Conservation (phyloP, 495 filamentous ascomycete species). For the Eremomyces bilateralis region DNA sequence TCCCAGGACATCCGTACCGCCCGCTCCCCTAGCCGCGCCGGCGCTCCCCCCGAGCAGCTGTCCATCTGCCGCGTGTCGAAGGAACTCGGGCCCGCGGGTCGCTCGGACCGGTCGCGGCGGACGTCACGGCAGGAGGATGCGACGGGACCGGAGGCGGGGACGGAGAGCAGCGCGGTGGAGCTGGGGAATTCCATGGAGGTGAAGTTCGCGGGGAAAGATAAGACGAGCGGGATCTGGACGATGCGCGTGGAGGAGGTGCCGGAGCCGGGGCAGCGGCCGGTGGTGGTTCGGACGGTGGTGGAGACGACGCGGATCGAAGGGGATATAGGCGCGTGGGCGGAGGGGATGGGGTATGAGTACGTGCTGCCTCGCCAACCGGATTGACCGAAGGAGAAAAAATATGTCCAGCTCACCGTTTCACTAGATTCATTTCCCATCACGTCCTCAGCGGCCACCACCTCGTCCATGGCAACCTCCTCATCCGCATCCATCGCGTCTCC, state of each 20-base stretch:
- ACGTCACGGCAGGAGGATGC: not conserved
- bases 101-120: not conserved
- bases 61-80: too few species aligned
- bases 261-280: conserved; percentile 20
- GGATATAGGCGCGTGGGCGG: conserved; percentile 22
- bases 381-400: conserved; percentile 4
- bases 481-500: conserved; percentile 20
- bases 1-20: conserved; percentile 12
- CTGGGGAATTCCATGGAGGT: too few species aligned
- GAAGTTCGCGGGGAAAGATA: not conserved
- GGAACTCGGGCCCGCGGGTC: too few species aligned
- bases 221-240: conserved; percentile 12
- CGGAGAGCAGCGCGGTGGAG: not conserved
- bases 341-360: conserved; percentile 22
- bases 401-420: too few species aligned
- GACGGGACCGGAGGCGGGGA: not conserved
- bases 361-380: conserved; percentile 4
- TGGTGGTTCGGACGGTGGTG: conserved; percentile 15
- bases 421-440: conserved; percentile 23
- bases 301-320: conserved; percentile 19
- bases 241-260: conserved; percentile 25
- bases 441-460: conserved; percentile 21
- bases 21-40: conserved; percentile 1
- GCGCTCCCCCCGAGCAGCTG: too few species aligned
- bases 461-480: conserved; percentile 23